Evolutionary conservation across 768 basidiomycete genomes (phyloP).

Genomic region (Ramaria sp.): DNA sequence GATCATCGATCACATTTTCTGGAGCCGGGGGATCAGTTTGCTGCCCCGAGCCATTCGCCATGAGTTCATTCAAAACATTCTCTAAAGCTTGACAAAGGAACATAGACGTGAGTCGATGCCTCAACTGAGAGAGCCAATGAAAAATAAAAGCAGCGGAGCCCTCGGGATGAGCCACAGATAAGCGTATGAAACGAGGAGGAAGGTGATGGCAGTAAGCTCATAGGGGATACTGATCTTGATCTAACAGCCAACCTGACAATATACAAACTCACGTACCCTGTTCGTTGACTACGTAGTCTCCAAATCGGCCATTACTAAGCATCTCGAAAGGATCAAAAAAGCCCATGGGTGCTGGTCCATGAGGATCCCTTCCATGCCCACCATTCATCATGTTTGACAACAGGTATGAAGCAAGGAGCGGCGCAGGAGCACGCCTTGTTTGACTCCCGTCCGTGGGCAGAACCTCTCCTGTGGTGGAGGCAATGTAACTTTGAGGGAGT

Average conservation of each 20-base stretch:
- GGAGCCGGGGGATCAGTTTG: constrained; percentile 72
- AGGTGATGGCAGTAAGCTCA: no score
- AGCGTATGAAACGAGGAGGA: neutral
- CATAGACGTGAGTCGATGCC: neutral
- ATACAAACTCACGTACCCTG: constrained; percentile 45
- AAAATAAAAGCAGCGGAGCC: neutral
- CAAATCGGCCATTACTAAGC: constrained; percentile 44
- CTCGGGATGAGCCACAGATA: neutral
- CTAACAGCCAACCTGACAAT: no score
- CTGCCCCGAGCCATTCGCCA: constrained; percentile 67
- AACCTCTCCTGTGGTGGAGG: neutral
- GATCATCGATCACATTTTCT: constrained; percentile 61
- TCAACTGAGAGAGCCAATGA: neutral
- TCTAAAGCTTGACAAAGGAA: constrained; percentile 46
- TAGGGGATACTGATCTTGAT: no score
- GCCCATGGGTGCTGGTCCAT: neutral
- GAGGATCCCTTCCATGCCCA: neutral
- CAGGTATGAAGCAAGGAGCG: constrained; percentile 4
- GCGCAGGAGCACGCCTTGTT: constrained; percentile 1
- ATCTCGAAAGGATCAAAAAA: neutral
- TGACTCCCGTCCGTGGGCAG: neutral
- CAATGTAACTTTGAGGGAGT: neutral
- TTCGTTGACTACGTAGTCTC: constrained; percentile 89
- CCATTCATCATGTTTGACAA: neutral
- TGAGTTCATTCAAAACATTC: constrained; percentile 77